These are phyloP conservation scores for Laburnicola sp. DNA, from an alignment of 2,329 filamentous ascomycete species.

Conservation along the genomic window DNA sequence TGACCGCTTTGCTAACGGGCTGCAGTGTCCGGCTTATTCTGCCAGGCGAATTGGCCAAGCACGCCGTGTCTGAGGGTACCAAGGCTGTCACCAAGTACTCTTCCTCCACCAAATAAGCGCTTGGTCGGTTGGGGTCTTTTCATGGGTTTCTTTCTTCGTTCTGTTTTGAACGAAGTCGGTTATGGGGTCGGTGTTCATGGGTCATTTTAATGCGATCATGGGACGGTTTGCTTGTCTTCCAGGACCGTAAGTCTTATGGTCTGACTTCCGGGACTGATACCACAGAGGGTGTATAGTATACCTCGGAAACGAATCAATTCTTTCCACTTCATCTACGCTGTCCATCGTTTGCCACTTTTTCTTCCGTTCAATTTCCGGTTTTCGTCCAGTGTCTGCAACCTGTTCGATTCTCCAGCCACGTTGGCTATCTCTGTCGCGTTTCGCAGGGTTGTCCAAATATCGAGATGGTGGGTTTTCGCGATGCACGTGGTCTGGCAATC, in stretches of 20 bases:
- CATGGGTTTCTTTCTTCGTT: slow-evolving; percentile 56
- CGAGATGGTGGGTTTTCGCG: no score
- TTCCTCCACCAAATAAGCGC: slow-evolving; percentile 92
- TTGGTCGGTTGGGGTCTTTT: slow-evolving; percentile 49
- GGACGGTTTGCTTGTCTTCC: slow-evolving; percentile 51
- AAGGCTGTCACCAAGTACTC: slow-evolving; percentile 99
- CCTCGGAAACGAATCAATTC: slow-evolving; percentile 47
- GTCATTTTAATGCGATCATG: slow-evolving; percentile 57
- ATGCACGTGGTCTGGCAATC: no score
- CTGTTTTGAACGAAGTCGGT: slow-evolving; percentile 46
- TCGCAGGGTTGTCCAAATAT: no score
- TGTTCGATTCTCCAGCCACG: no score
- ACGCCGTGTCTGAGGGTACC: slow-evolving; percentile 98
- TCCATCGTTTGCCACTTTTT: background rate
- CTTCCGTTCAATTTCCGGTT: no score
- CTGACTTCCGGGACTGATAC: slow-evolving; percentile 44
- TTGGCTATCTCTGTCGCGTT: no score
- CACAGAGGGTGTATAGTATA: slow-evolving; percentile 48
- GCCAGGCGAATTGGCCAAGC: slow-evolving; percentile 98
- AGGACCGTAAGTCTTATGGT: slow-evolving; percentile 42
- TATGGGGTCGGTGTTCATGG: slow-evolving; percentile 50
- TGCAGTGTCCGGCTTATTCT: slow-evolving; percentile 87
- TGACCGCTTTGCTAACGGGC: slow-evolving; percentile 29
- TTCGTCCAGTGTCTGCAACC: no score
- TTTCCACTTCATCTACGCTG: slow-evolving; percentile 39